Evolutionary conservation across 2,329 filamentous ascomycete species (phyloP).

Genomic region (Fusarium sublunatum): DNA sequence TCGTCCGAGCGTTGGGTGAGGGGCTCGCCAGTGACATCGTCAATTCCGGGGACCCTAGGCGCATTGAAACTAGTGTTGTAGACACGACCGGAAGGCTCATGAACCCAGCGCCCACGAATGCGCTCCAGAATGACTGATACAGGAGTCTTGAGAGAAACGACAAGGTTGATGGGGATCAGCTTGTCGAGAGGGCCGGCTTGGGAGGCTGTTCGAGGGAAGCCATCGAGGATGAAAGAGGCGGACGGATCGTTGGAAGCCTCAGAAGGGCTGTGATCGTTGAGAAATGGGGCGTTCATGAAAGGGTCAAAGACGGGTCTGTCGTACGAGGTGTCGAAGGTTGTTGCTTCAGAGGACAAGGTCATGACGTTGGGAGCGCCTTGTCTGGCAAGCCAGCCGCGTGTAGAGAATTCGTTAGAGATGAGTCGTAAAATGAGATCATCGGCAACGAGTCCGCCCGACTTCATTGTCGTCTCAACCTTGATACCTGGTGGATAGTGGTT

Average conservation of each 20-base stretch:
- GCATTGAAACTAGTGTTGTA: slow-evolving; percentile 96
- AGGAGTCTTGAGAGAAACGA: slow-evolving; percentile 87
- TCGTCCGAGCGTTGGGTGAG: slow-evolving; percentile 88
- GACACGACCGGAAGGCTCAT: slow-evolving; percentile 88
- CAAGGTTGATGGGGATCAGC: slow-evolving; percentile 93
- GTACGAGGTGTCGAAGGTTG: slow-evolving; percentile 52
- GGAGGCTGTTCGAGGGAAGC: slow-evolving; percentile 87
- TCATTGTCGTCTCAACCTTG: slow-evolving; percentile 90
- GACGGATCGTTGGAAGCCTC: slow-evolving; percentile 74
- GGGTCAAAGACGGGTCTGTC: slow-evolving; percentile 53
- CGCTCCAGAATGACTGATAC: slow-evolving; percentile 87
- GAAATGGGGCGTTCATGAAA: slow-evolving; percentile 55
- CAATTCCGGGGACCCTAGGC: slow-evolving; percentile 80
- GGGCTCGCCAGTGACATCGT: slow-evolving; percentile 91
- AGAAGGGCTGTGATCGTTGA: slow-evolving; percentile 53
- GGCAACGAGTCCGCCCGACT: slow-evolving; percentile 86
- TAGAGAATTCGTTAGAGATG: slow-evolving; percentile 88
- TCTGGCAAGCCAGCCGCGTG: slow-evolving; percentile 82
- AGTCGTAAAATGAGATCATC: slow-evolving; percentile 92
- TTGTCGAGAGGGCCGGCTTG: slow-evolving; percentile 83
- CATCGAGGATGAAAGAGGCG: slow-evolving; percentile 94
- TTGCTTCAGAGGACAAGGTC: slow-evolving; percentile 60
- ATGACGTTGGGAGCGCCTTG: slow-evolving; percentile 60
- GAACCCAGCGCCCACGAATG: slow-evolving; percentile 92
- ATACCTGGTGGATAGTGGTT: slow-evolving; percentile 69